Conservation (phyloP, 1,284 basidiomycete genomes). For the Ganoderma boninense region DNA sequence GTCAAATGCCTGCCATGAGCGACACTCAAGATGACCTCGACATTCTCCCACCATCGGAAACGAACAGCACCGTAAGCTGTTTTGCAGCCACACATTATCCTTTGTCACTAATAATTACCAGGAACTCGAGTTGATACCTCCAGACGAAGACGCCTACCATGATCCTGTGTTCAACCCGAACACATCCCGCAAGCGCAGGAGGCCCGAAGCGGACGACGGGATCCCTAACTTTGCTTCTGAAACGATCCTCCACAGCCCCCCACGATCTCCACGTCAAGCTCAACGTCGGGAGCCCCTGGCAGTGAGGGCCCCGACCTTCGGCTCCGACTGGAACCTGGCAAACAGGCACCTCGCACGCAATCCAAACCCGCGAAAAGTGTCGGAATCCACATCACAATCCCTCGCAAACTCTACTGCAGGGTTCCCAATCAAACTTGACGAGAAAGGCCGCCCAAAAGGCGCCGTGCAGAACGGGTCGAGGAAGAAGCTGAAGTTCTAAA, state of each 20-base stretch:
- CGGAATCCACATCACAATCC: not conserved
- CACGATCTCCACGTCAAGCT: constrained; percentile 1
- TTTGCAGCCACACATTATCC: not conserved
- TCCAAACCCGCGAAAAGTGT: constrained; percentile 19
- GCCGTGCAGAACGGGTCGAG: constrained; percentile 33
- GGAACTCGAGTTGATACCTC: not conserved
- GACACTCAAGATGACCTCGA: constrained; percentile 8
- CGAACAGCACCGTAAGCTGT: not conserved
- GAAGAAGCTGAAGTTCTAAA: constrained; percentile 18
- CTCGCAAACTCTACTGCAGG: not conserved
- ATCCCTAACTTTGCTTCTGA: not conserved
- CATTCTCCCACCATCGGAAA: not conserved
- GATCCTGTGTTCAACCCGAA: not conserved
- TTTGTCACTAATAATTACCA: not conserved
- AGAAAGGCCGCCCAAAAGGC: constrained; percentile 26
- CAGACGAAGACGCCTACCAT: not conserved
- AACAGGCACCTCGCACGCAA: not conserved
- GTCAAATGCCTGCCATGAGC: not conserved
- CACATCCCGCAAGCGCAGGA: constrained; percentile 16
- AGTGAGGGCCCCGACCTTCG: constrained; percentile 10
- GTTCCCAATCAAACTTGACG: constrained; percentile 31
- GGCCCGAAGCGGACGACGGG: constrained; percentile 18
- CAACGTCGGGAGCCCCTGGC: not conserved
- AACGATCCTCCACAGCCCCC: not conserved
- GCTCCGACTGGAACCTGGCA: constrained; percentile 23